Percentiles rank a stretch among this genome's conserved stretches.
phyloP scores from a whole-genome alignment of 2,329 filamentous ascomycete species.

The Fusarium palustre region DNA sequence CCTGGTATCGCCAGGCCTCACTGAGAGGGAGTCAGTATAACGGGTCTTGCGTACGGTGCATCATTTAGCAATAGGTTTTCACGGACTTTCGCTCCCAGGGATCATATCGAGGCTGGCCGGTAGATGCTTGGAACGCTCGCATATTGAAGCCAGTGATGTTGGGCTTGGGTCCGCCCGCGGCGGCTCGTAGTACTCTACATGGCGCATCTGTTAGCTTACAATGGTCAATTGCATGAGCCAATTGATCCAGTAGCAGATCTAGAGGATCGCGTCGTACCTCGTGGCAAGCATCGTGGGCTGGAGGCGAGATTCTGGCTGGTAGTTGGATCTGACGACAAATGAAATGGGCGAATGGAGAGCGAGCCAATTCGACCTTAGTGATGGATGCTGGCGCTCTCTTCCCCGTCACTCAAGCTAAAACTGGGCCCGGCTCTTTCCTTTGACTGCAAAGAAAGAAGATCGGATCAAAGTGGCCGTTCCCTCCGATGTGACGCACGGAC shows the following conservation, averaged over 20 bases:
- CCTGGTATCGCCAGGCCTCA: constrained; percentile 94
- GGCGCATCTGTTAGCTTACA: constrained; percentile 30
- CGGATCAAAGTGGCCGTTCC: constrained; percentile 45
- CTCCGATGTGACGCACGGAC: constrained; percentile 43
- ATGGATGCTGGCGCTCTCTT: constrained; percentile 23
- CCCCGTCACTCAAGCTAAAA: constrained; percentile 21
- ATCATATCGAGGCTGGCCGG: constrained; percentile 72
- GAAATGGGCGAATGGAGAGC: constrained; percentile 48
- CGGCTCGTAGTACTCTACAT: constrained; percentile 62
- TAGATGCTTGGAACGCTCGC: constrained; percentile 79
- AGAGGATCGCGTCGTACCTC: constrained; percentile 48
- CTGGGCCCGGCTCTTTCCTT: constrained; percentile 10
- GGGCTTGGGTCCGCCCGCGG: constrained; percentile 65
- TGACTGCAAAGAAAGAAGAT: neutral
- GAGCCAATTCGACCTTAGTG: constrained; percentile 46
- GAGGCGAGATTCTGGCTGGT: constrained; percentile 40
- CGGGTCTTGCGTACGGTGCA: neutral
- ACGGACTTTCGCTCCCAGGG: constrained; percentile 75
- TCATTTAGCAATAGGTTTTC: neutral
- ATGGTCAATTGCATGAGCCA: constrained; percentile 5
- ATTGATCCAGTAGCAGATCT: constrained; percentile 12
- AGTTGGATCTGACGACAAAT: constrained; percentile 47
- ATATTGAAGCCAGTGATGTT: constrained; percentile 95
- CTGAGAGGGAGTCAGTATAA: constrained; percentile 60
- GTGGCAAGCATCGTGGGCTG: constrained; percentile 55